Percentiles rank a stretch among this genome's conserved stretches.
Evolutionary conservation across 2,329 filamentous ascomycete genomes (phyloP).

Genomic region (Pseudogymnoascus sp.): DNA sequence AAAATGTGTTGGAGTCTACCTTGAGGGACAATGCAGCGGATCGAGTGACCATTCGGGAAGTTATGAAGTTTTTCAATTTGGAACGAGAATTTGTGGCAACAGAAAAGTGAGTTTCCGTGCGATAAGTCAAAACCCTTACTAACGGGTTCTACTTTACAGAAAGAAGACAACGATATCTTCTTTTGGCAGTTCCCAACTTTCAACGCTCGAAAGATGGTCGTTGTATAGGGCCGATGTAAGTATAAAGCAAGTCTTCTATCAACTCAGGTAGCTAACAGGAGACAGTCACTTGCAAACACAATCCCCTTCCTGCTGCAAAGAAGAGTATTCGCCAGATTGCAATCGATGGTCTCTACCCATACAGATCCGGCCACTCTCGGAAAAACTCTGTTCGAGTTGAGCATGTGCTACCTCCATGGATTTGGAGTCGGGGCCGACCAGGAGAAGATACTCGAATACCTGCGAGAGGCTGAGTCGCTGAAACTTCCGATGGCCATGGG

Average conservation of each 20-base stretch:
- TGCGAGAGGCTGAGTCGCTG: not conserved
- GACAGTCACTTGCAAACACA: not conserved
- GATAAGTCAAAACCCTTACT: not conserved
- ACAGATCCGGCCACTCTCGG: not conserved
- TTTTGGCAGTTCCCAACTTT: not conserved
- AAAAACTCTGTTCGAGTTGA: not conserved
- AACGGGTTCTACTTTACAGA: not conserved
- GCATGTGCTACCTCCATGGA: not conserved
- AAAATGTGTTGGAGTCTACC: not conserved
- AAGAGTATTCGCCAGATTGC: not conserved
- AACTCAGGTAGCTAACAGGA: not conserved
- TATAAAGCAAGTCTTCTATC: not conserved
- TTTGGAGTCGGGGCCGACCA: not conserved
- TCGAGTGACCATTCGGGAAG: not conserved
- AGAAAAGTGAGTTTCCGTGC: not conserved
- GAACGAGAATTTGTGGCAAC: not conserved
- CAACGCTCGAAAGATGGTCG: not conserved
- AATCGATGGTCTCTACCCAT: not conserved
- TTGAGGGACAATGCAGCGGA: not conserved
- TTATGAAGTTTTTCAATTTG: conserved; percentile 1
- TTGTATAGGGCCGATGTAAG: not conserved
- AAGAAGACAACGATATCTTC: not conserved
- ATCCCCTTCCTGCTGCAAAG: not conserved
- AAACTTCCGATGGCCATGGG: not conserved
- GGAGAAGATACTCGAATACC: not conserved